These are phyloP conservation scores for Phytomonas sp. DNA, from an alignment of 208 protist genomes.

Conservation along the genomic window DNA sequence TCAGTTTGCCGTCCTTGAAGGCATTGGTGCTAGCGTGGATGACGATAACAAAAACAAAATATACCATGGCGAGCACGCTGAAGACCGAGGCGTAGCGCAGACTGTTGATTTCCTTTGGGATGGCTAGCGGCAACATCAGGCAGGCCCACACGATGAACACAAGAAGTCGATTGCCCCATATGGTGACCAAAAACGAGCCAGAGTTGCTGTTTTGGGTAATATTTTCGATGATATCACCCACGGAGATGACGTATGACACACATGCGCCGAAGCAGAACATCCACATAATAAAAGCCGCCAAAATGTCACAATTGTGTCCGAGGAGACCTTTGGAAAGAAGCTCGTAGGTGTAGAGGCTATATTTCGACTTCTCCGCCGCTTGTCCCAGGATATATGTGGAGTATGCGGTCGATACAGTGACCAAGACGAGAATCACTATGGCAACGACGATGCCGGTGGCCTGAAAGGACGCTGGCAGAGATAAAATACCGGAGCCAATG, in stretches of 20 bases:
- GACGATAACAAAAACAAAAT: slow-evolving; percentile 70
- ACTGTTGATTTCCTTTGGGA: slow-evolving; percentile 81
- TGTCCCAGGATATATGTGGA: slow-evolving; percentile 72
- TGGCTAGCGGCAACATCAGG: slow-evolving; percentile 70
- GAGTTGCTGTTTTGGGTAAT: slow-evolving; percentile 31
- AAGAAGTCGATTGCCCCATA: slow-evolving; percentile 51
- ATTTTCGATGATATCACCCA: slow-evolving; percentile 44
- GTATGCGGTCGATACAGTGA: slow-evolving; percentile 65
- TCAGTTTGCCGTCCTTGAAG: slow-evolving; percentile 45
- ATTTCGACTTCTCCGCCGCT: slow-evolving; percentile 55
- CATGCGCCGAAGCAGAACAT: slow-evolving; percentile 81
- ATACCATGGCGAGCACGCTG: slow-evolving; percentile 62
- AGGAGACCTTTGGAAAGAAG: slow-evolving; percentile 52
- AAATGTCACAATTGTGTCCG: slow-evolving; percentile 64
- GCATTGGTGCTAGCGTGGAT: slow-evolving; percentile 51
- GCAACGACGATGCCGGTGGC: slow-evolving; percentile 40
- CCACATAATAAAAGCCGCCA: slow-evolving; percentile 67
- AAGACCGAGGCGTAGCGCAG: slow-evolving; percentile 72
- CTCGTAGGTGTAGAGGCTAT: slow-evolving; percentile 48
- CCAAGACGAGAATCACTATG: slow-evolving; percentile 42
- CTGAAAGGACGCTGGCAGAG: slow-evolving; percentile 65
- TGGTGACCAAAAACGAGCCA: slow-evolving; percentile 28
- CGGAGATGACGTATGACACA: slow-evolving; percentile 79
- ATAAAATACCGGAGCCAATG: slow-evolving; percentile 69
- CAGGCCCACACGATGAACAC: slow-evolving; percentile 48